Evolutionary conservation across 306 rosid species (phyloP), one percentile per base, ranked within the genome.

Genomic region (Vigna radiata): DNA sequence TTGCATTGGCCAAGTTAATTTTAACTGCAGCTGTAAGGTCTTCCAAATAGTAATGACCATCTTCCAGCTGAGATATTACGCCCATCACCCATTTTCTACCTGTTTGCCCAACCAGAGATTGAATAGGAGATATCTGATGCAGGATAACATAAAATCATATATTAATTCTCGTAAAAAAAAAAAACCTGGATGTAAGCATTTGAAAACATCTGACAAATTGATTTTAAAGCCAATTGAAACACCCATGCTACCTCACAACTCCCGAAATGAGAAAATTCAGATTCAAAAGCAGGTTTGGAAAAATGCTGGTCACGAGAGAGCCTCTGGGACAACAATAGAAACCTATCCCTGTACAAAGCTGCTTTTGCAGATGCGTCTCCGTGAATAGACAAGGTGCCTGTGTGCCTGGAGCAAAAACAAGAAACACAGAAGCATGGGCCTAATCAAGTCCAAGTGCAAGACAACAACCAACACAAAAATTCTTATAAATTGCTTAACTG

Each of bases 71-170:
- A 61, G 89, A 90, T 72, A 94, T 89, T 75, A 94, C 82, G 75
- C 92, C 97, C 96, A 92, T 90, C 52, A 94, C 91, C 97, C 98
- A 92, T 84, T 82, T 73, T 82, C 91, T 88, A 54, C 97, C 99
- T 2, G 85, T 78, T 80, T 87, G 91, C 75, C 97, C 97, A 71
- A 95, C 95, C 76, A 95, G 83, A 75, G 99, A 92, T 83, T 90
- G 99, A 81, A 95, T 92, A 37, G 95, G 97, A 82, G 99, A 95
- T 82, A 95, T 90, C 99, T 90, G 91, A 27, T 76, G 78, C 29
- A 79, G 8, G 67, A 83, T 16, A 70, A 31, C n/a, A 76, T 4
- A 55, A 71, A 19, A 5, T 59, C 41, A 49, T 29, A 50, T 59
- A n/a, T 16, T 62, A 62, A 55, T 62, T 52, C 69, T 77, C 72